Percentiles rank a stretch among this genome's conserved stretches.
Evolutionary conservation across 768 basidiomycete genomes (phyloP).

Genomic region (Lactifluus rugatus): DNA sequence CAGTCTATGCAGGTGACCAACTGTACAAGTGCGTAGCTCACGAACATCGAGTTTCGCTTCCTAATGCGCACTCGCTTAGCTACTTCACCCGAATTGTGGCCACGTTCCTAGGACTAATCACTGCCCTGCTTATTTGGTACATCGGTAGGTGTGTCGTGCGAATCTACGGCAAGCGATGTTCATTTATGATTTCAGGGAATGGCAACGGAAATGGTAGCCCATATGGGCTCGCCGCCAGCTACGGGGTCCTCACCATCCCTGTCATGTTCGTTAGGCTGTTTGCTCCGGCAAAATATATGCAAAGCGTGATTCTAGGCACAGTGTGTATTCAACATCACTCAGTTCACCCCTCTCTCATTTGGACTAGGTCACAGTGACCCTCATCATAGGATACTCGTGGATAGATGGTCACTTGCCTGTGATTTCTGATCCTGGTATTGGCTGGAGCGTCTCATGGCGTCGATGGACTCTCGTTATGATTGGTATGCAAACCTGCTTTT

Average conservation of each 20-base stretch:
- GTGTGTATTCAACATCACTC: conserved; percentile 25
- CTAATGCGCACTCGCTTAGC: conserved; percentile 19
- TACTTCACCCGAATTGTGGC: conserved; percentile 39
- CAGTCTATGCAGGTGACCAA: conserved; percentile 49
- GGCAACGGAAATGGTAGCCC: conserved; percentile 41
- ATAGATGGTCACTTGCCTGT: conserved; percentile 41
- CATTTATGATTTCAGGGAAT: conserved; percentile 25
- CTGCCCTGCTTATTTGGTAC: conserved; percentile 44
- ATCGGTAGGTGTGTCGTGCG: conserved; percentile 26
- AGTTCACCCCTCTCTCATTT: neutral
- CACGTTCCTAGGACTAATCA: conserved; percentile 36
- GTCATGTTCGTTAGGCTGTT: conserved; percentile 41
- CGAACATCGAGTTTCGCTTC: neutral
- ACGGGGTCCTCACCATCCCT: conserved; percentile 38
- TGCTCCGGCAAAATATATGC: conserved; percentile 32
- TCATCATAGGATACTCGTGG: conserved; percentile 50
- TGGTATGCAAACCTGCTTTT: conserved; percentile 26
- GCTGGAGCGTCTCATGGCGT: conserved; percentile 43
- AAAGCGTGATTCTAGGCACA: conserved; percentile 29
- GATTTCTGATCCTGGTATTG: conserved; percentile 42
- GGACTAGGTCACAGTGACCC: conserved; percentile 33
- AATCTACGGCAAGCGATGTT: neutral
- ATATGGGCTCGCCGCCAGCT: conserved; percentile 42
- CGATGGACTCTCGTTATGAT: conserved; percentile 43
- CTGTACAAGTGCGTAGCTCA: conserved; percentile 33